Evolutionary conservation across 164 flowering plant genomes (phyloP).

Genomic region (Dillenia turbinata): DNA sequence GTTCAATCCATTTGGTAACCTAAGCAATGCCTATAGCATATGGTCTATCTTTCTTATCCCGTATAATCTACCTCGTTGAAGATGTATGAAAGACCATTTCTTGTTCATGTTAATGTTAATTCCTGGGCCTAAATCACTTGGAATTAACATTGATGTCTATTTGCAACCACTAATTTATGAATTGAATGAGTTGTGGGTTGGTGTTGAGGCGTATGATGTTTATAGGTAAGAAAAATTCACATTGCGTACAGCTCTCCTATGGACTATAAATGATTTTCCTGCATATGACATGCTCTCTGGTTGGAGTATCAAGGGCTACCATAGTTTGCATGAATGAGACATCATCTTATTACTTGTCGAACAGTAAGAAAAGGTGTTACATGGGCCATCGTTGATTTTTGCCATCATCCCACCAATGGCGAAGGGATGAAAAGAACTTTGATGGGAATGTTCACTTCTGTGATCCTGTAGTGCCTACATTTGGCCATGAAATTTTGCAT

Average conservation of each 20-base stretch:
- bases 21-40: too few species aligned
- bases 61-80: too few species aligned
- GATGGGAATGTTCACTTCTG: neutral
- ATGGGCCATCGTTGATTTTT: constrained; percentile 2
- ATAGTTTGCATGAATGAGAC: constrained; percentile 3
- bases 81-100: too few species aligned
- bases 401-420: neutral
- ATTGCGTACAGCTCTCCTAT: neutral
- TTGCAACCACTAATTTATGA: too few species aligned
- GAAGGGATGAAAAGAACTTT: neutral
- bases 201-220: too few species aligned
- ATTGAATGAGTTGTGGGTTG: too few species aligned
- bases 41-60: too few species aligned
- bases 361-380: constrained; percentile 1
- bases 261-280: constrained; percentile 5
- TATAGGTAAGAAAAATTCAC: neutral
- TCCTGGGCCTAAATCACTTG: too few species aligned
- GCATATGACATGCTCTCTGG: constrained; percentile 1
- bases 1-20: too few species aligned
- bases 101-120: too few species aligned
- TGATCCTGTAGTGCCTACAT: neutral
- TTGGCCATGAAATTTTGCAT: too few species aligned
- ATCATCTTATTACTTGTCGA: neutral
- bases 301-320: constrained; percentile 3
- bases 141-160: too few species aligned